Base-by-base conservation (phyloP, 139 green algal species). In the Chlamydomonas schloesseri region DNA sequence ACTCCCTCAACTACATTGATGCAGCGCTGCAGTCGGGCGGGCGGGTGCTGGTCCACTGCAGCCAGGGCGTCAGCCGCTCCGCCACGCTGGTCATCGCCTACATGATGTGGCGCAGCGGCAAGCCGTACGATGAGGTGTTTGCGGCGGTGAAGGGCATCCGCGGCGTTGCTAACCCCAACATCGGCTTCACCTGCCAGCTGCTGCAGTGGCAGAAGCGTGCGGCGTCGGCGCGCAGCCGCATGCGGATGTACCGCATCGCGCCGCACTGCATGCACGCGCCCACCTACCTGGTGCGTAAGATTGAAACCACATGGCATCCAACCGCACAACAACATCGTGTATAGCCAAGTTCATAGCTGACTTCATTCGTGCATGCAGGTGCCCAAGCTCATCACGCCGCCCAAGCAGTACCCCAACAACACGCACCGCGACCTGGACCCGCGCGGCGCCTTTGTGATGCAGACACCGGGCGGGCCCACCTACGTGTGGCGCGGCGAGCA, bases 1-100 rank as follows among this genome's bases (percentile, higher is more conserved):
- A 99, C 69, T 94, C 95, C 0, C 97, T 99, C 81, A 96, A 99
- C 84, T 99, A 97, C 89, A 98, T 99, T 11, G 94, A 99, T 73
- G 89, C 80, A 28, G 95, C 90, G 34, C 75, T 88, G 13, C 60
- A 70, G 47, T 28, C n/a, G 4, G 84, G 85, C 28, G 97, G 97
- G 18, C 87, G 83, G 21, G 94, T 99, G 72, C 91, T 99, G 47
- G 89, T 95, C 53, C 89, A 92, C 71, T 92, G 89, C 89, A 90
- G 86, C 71, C 89, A 92, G 91, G 97, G 97, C 2, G 97, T 99
- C 33, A 98, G 95, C 23, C 90, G 97, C 31, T 97, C 92, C 33
- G 94, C 94, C 9, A 95, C 94, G 0, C 88, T 99, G 3, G 95
- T 93, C 4, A 98, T 99, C 34, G 96, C 94, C 0, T 99, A 98